Percentiles rank a stretch among this genome's conserved stretches.
phyloP scores from a whole-genome alignment of 805 yeast genomes.

The Candida sakaeoensis region DNA sequence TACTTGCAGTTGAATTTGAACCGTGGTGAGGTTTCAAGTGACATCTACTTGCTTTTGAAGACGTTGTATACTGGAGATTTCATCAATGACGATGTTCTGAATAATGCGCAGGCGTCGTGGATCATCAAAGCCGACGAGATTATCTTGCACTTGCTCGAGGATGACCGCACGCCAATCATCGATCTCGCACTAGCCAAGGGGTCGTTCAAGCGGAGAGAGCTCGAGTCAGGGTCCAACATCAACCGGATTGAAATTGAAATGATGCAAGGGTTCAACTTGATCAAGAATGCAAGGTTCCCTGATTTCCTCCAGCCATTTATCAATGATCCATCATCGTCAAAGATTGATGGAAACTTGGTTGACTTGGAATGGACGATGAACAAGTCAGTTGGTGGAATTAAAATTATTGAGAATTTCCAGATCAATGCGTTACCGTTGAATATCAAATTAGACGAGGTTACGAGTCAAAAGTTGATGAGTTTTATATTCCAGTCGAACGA shows the following conservation, averaged over 20 bases:
- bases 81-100: constrained; percentile 13
- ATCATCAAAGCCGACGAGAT: constrained; percentile 37
- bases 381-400: constrained; percentile 40
- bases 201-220: constrained; percentile 26
- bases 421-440: constrained; percentile 35
- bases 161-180: constrained; percentile 36
- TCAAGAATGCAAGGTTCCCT: constrained; percentile 28
- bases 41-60: constrained; percentile 33
- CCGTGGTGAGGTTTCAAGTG: constrained; percentile 30
- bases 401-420: constrained; percentile 35
- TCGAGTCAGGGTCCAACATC: constrained; percentile 39
- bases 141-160: constrained; percentile 37
- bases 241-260: constrained; percentile 32
- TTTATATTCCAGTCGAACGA: constrained; percentile 32
- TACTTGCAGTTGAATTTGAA: constrained; percentile 32
- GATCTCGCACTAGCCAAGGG: constrained; percentile 37
- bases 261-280: constrained; percentile 36
- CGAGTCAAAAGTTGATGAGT: constrained; percentile 35
- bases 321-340: not conserved
- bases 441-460: constrained; percentile 35
- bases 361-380: constrained; percentile 41
- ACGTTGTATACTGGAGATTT: constrained; percentile 35
- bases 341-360: constrained; percentile 18
- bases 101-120: constrained; percentile 29
- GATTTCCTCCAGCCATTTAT: constrained; percentile 31